phyloP scores from a whole-genome alignment of 805 yeast species.

The Lipomyces yamanashiensis region DNA sequence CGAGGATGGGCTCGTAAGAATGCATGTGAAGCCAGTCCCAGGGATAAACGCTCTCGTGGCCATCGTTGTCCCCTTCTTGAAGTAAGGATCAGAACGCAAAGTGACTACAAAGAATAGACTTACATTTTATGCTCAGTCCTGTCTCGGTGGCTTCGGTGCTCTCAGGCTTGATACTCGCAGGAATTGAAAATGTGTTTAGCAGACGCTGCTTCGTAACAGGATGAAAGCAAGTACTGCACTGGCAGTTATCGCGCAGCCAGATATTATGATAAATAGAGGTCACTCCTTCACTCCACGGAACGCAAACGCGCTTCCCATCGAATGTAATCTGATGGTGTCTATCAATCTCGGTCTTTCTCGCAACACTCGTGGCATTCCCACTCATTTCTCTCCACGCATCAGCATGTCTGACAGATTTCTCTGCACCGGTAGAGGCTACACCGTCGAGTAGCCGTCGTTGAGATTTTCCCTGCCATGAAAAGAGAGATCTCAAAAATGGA shows the following conservation, averaged over 20 bases:
- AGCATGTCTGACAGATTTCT: neutral
- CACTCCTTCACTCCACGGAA: conserved; percentile 42
- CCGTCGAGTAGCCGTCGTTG: neutral
- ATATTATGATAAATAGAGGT: conserved; percentile 51
- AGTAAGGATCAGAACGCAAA: conserved; percentile 30
- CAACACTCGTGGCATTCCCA: conserved; percentile 18
- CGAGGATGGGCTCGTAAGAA: conserved; percentile 57
- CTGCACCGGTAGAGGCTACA: neutral
- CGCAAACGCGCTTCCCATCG: conserved; percentile 38
- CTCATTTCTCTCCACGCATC: conserved; percentile 17
- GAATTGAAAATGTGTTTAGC: conserved; percentile 56
- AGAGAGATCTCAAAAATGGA: conserved; percentile 5
- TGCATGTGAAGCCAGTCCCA: conserved; percentile 54
- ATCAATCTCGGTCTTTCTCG: conserved; percentile 24
- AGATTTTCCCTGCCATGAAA: conserved; percentile 7
- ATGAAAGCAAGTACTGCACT: conserved; percentile 60
- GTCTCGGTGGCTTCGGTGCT: conserved; percentile 31
- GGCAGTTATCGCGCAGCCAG: conserved; percentile 72
- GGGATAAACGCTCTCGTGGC: conserved; percentile 50
- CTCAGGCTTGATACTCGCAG: conserved; percentile 44
- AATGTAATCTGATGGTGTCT: conserved; percentile 37
- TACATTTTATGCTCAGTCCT: conserved; percentile 36
- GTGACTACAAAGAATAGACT: neutral
- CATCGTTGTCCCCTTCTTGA: conserved; percentile 49
- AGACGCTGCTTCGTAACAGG: conserved; percentile 62